These are phyloP conservation scores for Phytophthora colocasiae DNA, from an alignment of 352 stramenopile species.

Conservation along the genomic window DNA sequence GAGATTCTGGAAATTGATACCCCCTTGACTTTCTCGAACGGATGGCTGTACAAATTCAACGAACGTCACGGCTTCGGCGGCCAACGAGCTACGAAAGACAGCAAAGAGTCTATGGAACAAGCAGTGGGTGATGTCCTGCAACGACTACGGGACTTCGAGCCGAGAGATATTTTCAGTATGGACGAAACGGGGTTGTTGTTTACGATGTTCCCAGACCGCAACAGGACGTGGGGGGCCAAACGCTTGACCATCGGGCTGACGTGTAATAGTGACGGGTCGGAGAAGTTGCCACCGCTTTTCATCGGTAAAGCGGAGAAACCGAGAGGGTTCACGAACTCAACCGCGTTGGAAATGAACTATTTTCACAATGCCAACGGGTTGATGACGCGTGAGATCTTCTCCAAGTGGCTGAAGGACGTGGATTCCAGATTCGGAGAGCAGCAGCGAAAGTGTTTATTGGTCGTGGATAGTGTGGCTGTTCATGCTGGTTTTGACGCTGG, in stretches of 20 bases:
- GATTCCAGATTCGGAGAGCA: constrained; percentile 31
- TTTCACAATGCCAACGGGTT: constrained; percentile 31
- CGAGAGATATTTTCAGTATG: constrained; percentile 32
- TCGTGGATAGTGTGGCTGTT: constrained; percentile 36
- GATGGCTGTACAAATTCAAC: no score
- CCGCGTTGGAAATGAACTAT: constrained; percentile 36
- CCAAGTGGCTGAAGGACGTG: constrained; percentile 38
- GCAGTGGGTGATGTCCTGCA: constrained; percentile 20
- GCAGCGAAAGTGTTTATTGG: constrained; percentile 32
- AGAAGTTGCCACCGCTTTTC: constrained; percentile 41
- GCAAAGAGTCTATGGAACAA: constrained; percentile 4
- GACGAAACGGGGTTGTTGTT: constrained; percentile 38
- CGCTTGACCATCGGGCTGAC: constrained; percentile 33
- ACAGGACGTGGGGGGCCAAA: constrained; percentile 28
- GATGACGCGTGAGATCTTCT: constrained; percentile 46
- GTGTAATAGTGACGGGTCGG: constrained; percentile 45
- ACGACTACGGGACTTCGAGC: constrained; percentile 21
- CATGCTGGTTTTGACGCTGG: constrained; percentile 30
- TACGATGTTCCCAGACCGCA: constrained; percentile 31
- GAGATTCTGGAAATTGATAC: constrained; percentile 30
- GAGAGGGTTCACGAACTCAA: constrained; percentile 30
- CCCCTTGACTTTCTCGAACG: constrained; percentile 36
- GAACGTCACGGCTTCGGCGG: no score
- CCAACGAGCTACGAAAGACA: no score
- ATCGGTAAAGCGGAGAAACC: constrained; percentile 45